Conservation (phyloP, 1,284 basidiomycete species). For the Sporisorium sorghi region DNA sequence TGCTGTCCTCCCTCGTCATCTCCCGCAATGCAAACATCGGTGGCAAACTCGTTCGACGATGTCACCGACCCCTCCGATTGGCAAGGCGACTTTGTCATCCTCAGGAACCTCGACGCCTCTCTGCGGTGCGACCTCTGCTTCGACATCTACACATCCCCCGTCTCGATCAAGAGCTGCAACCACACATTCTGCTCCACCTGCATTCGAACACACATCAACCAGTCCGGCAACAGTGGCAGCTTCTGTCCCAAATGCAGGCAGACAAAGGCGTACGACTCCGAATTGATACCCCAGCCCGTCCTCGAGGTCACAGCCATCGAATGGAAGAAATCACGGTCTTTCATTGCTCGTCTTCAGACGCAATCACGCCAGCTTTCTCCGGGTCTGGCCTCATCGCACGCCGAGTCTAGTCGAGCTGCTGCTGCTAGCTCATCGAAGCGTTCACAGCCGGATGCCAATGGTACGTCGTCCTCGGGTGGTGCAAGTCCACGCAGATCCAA, state of each 20-base stretch:
- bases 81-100: slow-evolving; percentile 44
- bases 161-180: slow-evolving; percentile 60
- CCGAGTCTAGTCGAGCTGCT: too few species aligned
- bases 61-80: slow-evolving; percentile 66
- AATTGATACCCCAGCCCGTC: slow-evolving; percentile 56
- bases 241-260: slow-evolving; percentile 67
- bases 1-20: not conserved
- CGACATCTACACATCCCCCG: slow-evolving; percentile 64
- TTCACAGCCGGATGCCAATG: slow-evolving; percentile 3
- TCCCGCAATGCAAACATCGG: slow-evolving; percentile 17
- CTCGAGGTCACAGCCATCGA: slow-evolving; percentile 60
- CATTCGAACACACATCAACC: slow-evolving; percentile 67
- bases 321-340: slow-evolving; percentile 50
- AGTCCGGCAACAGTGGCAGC: slow-evolving; percentile 54
- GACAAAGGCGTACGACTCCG: slow-evolving; percentile 64
- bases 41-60: slow-evolving; percentile 39
- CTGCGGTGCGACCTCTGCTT: slow-evolving; percentile 66
- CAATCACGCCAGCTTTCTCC: not conserved
- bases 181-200: slow-evolving; percentile 66
- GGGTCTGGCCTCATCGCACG: too few species aligned
- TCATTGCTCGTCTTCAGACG: slow-evolving; percentile 32
- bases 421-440: slow-evolving; percentile 11
- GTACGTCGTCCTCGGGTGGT: not conserved
- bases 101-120: slow-evolving; percentile 57
- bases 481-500: slow-evolving; percentile 44